These are phyloP conservation scores for Thelonectria discophora DNA, from an alignment of 2,329 filamentous ascomycete genomes.

Conservation along the genomic window DNA sequence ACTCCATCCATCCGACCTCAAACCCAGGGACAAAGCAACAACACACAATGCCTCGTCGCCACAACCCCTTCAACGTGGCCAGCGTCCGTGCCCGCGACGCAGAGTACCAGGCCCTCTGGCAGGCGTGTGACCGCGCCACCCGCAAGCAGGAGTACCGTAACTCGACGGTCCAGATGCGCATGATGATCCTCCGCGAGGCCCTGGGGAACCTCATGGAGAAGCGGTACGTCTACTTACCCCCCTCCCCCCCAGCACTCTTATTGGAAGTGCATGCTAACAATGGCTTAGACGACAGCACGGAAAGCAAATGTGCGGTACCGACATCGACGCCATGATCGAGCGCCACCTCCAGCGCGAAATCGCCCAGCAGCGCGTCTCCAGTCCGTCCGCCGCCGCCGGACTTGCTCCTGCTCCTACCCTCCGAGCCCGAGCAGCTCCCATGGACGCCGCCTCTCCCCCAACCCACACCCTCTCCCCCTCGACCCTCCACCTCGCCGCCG, in stretches of 20 bases:
- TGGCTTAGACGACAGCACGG: constrained; percentile 18
- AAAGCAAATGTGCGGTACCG: constrained; percentile 27
- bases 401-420: background rate
- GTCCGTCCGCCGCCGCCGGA: too few species aligned
- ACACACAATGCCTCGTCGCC: constrained; percentile 25
- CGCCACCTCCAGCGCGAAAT: constrained; percentile 35
- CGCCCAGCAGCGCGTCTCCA: background rate
- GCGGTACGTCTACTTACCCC: constrained; percentile 20
- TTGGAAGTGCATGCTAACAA: background rate
- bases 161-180: constrained; percentile 7
- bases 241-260: background rate
- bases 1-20: background rate
- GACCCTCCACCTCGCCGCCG: background rate
- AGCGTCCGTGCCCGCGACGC: constrained; percentile 29
- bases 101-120: constrained; percentile 42
- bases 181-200: constrained; percentile 21
- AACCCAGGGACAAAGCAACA: background rate
- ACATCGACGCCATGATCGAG: constrained; percentile 27
- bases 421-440: background rate
- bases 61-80: background rate
- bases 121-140: constrained; percentile 32
- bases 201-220: constrained; percentile 20
- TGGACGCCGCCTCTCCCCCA: background rate
- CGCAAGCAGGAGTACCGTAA: constrained; percentile 26
- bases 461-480: background rate